Evolutionary conservation across 805 yeast genomes (phyloP), one percentile per base, ranked within the genome.

Genomic region (Yarrowia alimentaria): DNA sequence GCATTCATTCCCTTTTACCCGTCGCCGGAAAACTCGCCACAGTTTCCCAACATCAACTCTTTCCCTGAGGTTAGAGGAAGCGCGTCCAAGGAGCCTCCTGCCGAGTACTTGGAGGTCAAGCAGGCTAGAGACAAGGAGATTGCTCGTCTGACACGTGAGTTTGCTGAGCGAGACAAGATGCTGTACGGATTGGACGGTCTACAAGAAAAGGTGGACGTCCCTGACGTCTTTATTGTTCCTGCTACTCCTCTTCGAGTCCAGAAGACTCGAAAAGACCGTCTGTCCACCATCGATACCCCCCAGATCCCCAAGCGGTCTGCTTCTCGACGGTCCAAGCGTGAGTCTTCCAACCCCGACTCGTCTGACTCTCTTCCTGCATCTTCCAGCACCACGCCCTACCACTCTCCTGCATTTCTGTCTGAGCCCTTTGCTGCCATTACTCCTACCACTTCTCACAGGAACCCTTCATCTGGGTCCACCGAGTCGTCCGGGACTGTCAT

Each of bases 21-120:
- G 10, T 30, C 35, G 13, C 37, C 50, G 5, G 37, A 30, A n/a
- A 31, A 43, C 29, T 30, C 35, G 5, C 35, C 37, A 4, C 50
- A 30, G 21, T 43, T 43, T 22, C 50, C 50, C 17, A 4, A 30
- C 21, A 43, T 43, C 37, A 43, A 43, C 37, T 31, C 35, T 7
- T 40, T 43, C 37, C 37, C 50, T 5, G 35, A 30, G 0, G 22
- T 43, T 2, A 13, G 50, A 14, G 35, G 47, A 9, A 29, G 29
- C 1, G 6, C 37, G 6, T 16, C 20, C 22, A 43, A 30, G 17
- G 50, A 43, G 37, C 50, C 50, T 21, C 37, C 50, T 16, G 24
- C 21, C 16, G 37, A 43, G 30, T 43, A 30, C 6, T 24, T 43
- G 21, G 37, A 43, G 37, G 10, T 30, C 7, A 30, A 43, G 37